phyloP scores from a whole-genome alignment of 352 stramenopile genomes.

The Globisporangium takayamanum region DNA sequence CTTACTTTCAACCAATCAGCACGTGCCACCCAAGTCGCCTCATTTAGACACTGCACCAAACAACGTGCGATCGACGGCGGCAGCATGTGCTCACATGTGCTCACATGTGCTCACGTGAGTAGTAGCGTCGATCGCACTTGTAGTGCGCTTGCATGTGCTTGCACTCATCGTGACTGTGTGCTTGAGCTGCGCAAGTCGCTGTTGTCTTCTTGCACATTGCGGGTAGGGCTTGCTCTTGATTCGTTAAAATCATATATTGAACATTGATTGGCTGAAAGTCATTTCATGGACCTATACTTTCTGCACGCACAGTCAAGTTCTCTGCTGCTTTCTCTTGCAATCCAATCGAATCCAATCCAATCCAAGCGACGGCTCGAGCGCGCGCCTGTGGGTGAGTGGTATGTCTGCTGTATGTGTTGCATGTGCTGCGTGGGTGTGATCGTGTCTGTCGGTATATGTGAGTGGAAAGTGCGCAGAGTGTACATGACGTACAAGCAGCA shows the following conservation, averaged over 20 bases:
- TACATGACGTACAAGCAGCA: background rate
- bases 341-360: background rate
- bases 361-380: background rate
- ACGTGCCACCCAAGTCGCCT: conserved; percentile 28
- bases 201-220: no score
- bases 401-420: background rate
- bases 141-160: background rate
- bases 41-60: background rate
- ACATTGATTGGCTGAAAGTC: conserved; percentile 7
- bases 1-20: conserved; percentile 28
- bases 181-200: no score
- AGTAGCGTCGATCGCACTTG: no score
- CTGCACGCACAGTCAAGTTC: no score
- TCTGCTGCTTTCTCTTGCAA: background rate
- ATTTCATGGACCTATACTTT: background rate
- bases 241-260: background rate
- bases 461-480: background rate
- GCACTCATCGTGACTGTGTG: background rate
- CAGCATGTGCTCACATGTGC: no score
- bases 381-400: background rate
- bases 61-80: no score
- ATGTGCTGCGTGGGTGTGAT: background rate
- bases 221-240: no score
- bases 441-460: background rate
- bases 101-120: background rate